Conservation (phyloP, 2,329 filamentous ascomycete genomes). For the Seiridium unicorne region DNA sequence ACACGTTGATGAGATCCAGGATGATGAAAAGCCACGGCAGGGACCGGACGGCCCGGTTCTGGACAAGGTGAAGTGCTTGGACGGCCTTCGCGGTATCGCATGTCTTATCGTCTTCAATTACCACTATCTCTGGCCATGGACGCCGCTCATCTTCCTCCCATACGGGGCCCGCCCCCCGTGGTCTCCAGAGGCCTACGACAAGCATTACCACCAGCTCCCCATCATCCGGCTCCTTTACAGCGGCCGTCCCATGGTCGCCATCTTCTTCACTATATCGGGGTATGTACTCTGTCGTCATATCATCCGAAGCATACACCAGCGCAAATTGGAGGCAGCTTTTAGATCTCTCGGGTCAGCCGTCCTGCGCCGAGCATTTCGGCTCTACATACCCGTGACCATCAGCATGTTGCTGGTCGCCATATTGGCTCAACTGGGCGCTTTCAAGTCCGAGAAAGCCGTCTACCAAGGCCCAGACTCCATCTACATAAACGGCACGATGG, state of each 20-base stretch:
- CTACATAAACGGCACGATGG: conserved; percentile 38
- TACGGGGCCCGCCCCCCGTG: conserved; percentile 34
- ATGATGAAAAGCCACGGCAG: not conserved
- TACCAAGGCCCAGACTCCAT: conserved; percentile 35
- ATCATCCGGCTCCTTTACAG: conserved; percentile 38
- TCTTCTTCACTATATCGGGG: conserved; percentile 43
- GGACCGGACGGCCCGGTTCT: not conserved
- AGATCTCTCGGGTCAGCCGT: conserved; percentile 34
- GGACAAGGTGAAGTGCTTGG: conserved; percentile 37
- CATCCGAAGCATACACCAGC: conserved; percentile 33
- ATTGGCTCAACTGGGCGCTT: conserved; percentile 35
- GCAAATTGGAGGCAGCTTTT: conserved; percentile 32
- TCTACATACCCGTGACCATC: conserved; percentile 38
- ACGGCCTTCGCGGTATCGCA: conserved; percentile 39
- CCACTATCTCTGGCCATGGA: conserved; percentile 41
- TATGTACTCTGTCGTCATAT: conserved; percentile 39
- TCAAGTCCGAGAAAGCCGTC: conserved; percentile 32
- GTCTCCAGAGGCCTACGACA: conserved; percentile 31
- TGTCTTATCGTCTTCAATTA: conserved; percentile 42
- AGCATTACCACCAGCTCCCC: conserved; percentile 30
- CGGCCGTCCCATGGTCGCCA: conserved; percentile 39
- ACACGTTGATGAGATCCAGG: not conserved
- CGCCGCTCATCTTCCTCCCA: conserved; percentile 36
- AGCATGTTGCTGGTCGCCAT: conserved; percentile 38
- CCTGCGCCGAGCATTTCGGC: conserved; percentile 36